A percentile compares a stretch with the other conserved stretches of the same genome.
Evolutionary conservation across 768 basidiomycete genomes (phyloP).

Genomic region (Amanita muscaria): DNA sequence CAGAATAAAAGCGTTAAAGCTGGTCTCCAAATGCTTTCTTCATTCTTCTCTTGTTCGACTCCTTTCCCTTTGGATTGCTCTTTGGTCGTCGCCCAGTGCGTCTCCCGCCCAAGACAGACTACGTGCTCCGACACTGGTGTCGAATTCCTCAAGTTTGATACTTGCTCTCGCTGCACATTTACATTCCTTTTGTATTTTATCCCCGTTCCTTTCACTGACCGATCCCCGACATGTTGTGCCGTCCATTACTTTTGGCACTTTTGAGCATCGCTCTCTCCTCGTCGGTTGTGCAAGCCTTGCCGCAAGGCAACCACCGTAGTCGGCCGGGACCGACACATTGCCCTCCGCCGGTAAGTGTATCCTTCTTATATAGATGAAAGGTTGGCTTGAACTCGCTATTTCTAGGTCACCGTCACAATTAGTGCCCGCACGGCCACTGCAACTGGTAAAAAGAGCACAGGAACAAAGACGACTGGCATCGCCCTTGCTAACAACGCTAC

Average conservation of each 20-base stretch:
- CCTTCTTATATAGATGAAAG: no score
- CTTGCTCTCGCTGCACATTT: not conserved
- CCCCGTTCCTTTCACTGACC: not conserved
- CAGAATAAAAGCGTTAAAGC: not conserved
- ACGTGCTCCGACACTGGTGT: conserved; percentile 5
- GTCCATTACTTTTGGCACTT: conserved; percentile 29
- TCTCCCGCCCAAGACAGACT: not conserved
- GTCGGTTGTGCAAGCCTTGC: conserved; percentile 23
- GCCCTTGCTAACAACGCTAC: conserved; percentile 1
- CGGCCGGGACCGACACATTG: no score
- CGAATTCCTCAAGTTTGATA: conserved; percentile 2
- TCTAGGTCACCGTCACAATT: not conserved
- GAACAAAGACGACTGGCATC: no score
- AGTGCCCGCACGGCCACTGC: not conserved
- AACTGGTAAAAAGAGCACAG: no score
- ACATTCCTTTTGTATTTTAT: not conserved
- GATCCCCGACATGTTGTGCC: conserved; percentile 28
- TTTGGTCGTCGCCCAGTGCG: conserved; percentile 9
- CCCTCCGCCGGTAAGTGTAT: no score
- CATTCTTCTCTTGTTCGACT: not conserved
- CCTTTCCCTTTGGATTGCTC: not conserved
- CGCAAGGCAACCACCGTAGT: conserved; percentile 4
- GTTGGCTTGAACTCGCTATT: not conserved
- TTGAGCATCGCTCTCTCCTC: conserved; percentile 29
- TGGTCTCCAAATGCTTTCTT: not conserved